Conservation (phyloP, 169 alveolate genomes). For the Plasmodium inui region DNA sequence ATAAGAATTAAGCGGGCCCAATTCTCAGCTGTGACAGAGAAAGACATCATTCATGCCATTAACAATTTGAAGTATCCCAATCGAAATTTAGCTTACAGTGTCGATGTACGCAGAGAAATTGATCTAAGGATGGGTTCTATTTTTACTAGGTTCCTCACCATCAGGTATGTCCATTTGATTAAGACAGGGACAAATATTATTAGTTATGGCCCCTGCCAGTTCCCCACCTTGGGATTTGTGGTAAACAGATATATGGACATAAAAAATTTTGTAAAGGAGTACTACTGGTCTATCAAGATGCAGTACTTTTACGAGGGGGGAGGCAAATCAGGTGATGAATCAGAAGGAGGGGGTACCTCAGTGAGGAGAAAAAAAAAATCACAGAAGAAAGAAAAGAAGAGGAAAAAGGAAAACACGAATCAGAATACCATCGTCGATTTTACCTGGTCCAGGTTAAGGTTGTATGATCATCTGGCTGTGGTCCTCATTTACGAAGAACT, state of each 20-base stretch:
- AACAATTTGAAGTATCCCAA: slow-evolving; percentile 92
- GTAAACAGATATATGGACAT: slow-evolving; percentile 95
- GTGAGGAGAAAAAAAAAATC: not conserved
- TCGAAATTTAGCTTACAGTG: slow-evolving; percentile 94
- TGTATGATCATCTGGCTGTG: slow-evolving; percentile 70
- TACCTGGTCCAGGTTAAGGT: slow-evolving; percentile 67
- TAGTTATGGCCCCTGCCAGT: slow-evolving; percentile 99
- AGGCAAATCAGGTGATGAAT: not conserved
- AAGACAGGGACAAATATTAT: slow-evolving; percentile 82
- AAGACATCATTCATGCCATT: slow-evolving; percentile 94
- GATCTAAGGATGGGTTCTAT: slow-evolving; percentile 94
- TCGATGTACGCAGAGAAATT: slow-evolving; percentile 98
- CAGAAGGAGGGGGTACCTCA: not conserved
- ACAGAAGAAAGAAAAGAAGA: not conserved
- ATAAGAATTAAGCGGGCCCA: slow-evolving; percentile 94
- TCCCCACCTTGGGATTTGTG: slow-evolving; percentile 99
- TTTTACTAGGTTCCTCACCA: slow-evolving; percentile 87
- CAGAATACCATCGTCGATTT: slow-evolving; percentile 48
- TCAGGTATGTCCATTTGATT: slow-evolving; percentile 78
- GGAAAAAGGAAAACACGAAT: not conserved
- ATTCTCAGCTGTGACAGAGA: slow-evolving; percentile 96
- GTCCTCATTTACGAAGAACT: slow-evolving; percentile 61
- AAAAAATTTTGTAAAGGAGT: slow-evolving; percentile 92
- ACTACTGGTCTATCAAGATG: slow-evolving; percentile 93
- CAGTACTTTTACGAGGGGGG: slow-evolving; percentile 45